Percentiles rank a stretch among this genome's conserved stretches.
phyloP scores from a whole-genome alignment of 306 rosid species.

The Argentina anserina region DNA sequence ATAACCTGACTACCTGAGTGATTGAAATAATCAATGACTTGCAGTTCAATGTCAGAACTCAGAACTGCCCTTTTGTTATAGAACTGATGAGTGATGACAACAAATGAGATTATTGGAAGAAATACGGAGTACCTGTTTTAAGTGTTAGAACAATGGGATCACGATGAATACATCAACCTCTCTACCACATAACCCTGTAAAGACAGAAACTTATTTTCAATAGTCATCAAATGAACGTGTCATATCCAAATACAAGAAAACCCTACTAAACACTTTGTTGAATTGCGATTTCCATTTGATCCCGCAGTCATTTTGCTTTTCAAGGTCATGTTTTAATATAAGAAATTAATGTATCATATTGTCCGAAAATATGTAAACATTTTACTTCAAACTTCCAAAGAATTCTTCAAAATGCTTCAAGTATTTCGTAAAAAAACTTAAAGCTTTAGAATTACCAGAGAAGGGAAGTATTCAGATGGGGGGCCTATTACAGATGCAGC shows the following conservation, averaged over 20 bases:
- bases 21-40: no score
- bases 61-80: not conserved
- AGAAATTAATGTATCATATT: not conserved
- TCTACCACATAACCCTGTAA: constrained; percentile 30
- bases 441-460: no score
- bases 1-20: constrained; percentile 23
- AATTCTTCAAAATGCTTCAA: not conserved
- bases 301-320: not conserved
- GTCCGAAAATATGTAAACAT: not conserved
- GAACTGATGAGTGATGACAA: not conserved
- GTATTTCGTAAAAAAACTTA: not conserved
- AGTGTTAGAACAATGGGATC: constrained; percentile 26
- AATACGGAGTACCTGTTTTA: constrained; percentile 23
- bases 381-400: not conserved
- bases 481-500: constrained; percentile 23
- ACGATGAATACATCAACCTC: constrained; percentile 10
- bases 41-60: no score
- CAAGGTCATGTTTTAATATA: not conserved
- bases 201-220: not conserved
- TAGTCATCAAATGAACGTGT: not conserved
- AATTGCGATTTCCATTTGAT: not conserved
- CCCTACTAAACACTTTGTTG: not conserved
- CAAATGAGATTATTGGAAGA: not conserved
- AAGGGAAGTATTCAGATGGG: constrained; percentile 25
- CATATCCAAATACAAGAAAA: not conserved